Evolutionary conservation across 1,139 yeast species (phyloP).

Genomic region (Yamadazyma epiphylla): DNA sequence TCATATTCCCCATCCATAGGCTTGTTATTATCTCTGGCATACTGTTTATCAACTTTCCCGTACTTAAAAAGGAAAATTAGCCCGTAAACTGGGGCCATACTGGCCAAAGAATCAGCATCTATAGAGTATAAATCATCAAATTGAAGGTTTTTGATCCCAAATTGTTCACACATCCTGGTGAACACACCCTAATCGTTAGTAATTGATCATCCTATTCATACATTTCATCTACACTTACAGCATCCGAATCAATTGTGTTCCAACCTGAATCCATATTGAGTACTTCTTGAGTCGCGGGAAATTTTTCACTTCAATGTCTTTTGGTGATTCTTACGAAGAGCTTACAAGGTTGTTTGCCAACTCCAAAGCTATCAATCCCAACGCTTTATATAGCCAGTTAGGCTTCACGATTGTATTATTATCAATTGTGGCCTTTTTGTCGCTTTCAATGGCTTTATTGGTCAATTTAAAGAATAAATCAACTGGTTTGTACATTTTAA

Average conservation of each 20-base stretch:
- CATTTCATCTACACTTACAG: conserved; percentile 34
- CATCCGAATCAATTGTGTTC: conserved; percentile 73
- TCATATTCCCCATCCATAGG: conserved; percentile 49
- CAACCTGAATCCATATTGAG: conserved; percentile 35
- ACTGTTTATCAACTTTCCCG: conserved; percentile 34
- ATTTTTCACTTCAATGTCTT: conserved; percentile 15
- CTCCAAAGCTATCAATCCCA: conserved; percentile 24
- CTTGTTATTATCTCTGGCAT: conserved; percentile 21
- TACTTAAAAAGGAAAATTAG: conserved; percentile 65
- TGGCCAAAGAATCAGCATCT: conserved; percentile 43
- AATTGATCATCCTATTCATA: conserved; percentile 5
- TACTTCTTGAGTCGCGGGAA: not conserved
- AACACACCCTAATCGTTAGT: conserved; percentile 51
- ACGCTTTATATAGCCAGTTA: conserved; percentile 11
- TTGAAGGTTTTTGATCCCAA: conserved; percentile 56
- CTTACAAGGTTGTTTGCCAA: conserved; percentile 21
- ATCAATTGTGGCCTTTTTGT: conserved; percentile 29
- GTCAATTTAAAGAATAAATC: conserved; percentile 31
- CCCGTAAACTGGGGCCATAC: conserved; percentile 50
- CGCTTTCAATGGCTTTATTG: conserved; percentile 34
- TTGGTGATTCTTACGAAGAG: conserved; percentile 31
- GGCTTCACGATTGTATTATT: conserved; percentile 18
- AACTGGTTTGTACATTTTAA: conserved; percentile 23
- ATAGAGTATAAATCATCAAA: conserved; percentile 58
- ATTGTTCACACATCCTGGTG: conserved; percentile 57